A percentile compares a stretch with the other conserved stretches of the same genome.
These are phyloP conservation scores for Lentinus brumalis DNA, from an alignment of 768 basidiomycete genomes.

Conservation along the genomic window DNA sequence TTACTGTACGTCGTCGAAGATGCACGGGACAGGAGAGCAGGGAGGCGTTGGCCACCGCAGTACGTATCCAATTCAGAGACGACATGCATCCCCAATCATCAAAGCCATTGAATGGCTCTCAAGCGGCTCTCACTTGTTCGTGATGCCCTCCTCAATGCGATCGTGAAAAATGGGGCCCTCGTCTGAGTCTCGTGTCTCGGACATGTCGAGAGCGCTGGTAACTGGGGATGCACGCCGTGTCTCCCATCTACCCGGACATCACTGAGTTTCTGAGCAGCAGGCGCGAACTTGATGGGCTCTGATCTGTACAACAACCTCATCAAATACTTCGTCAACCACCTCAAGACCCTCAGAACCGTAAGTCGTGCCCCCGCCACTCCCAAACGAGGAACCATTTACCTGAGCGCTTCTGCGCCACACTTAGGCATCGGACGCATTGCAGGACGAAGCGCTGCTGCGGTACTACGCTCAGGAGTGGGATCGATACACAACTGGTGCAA, in stretches of 20 bases:
- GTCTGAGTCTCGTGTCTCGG: too few species aligned
- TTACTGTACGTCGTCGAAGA: constrained; percentile 91
- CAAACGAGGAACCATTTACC: background rate
- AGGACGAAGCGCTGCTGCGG: constrained; percentile 84
- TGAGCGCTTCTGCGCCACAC: constrained; percentile 7
- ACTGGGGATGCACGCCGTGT: constrained; percentile 1
- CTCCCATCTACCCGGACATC: constrained; percentile 7
- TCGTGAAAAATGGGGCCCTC: too few species aligned
- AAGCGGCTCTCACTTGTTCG: too few species aligned
- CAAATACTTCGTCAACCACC: constrained; percentile 84
- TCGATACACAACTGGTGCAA: constrained; percentile 94
- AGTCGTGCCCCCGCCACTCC: constrained; percentile 36
- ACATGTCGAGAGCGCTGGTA: too few species aligned
- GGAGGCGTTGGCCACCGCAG: constrained; percentile 50
- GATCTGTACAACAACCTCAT: constrained; percentile 96
- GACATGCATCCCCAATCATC: too few species aligned
- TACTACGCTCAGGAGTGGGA: constrained; percentile 96
- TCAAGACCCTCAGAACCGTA: constrained; percentile 66
- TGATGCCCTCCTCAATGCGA: too few species aligned
- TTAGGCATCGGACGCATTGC: constrained; percentile 76
- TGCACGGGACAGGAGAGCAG: constrained; percentile 52
- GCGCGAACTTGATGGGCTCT: constrained; percentile 95
- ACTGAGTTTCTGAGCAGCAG: constrained; percentile 51
- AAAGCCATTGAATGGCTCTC: too few species aligned
- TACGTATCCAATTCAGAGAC: too few species aligned